Percentiles rank a stretch among this genome's conserved stretches.
phyloP scores from a whole-genome alignment of 2,329 filamentous ascomycete species.

The Aspergillus awamori region DNA sequence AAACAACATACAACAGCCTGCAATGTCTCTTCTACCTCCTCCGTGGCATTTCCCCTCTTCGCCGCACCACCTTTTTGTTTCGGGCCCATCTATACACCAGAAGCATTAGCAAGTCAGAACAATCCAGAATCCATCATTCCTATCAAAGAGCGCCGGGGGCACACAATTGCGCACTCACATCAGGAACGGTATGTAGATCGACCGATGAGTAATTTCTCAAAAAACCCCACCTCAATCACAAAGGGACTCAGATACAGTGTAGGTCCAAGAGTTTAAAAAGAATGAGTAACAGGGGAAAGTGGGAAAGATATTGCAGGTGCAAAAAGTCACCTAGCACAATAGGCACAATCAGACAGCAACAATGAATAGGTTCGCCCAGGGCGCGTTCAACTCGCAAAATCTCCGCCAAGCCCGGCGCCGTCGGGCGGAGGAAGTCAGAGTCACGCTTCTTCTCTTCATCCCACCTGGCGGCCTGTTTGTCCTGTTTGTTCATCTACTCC shows the following conservation, averaged over 20 bases:
- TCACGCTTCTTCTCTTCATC: slow-evolving; percentile 15
- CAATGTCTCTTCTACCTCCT: slow-evolving; percentile 63
- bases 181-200: neutral
- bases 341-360: neutral
- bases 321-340: neutral
- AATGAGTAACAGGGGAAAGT: neutral
- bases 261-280: neutral
- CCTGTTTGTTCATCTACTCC: slow-evolving; percentile 9
- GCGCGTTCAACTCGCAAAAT: slow-evolving; percentile 27
- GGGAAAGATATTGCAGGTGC: neutral
- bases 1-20: slow-evolving; percentile 61
- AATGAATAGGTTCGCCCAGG: neutral
- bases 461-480: slow-evolving; percentile 29
- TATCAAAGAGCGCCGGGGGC: no score
- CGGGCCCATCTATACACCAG: slow-evolving; percentile 34
- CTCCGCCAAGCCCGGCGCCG: slow-evolving; percentile 31
- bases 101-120: neutral
- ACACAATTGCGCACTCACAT: slow-evolving; percentile 1
- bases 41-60: slow-evolving; percentile 49
- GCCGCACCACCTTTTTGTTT: slow-evolving; percentile 37
- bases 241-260: neutral
- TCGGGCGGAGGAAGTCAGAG: slow-evolving; percentile 18
- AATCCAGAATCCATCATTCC: neutral
- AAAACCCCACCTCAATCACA: neutral
- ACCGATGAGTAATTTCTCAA: no score